These are phyloP conservation scores for Penicillium nucicola DNA, from an alignment of 495 filamentous ascomycete genomes.

Conservation along the genomic window DNA sequence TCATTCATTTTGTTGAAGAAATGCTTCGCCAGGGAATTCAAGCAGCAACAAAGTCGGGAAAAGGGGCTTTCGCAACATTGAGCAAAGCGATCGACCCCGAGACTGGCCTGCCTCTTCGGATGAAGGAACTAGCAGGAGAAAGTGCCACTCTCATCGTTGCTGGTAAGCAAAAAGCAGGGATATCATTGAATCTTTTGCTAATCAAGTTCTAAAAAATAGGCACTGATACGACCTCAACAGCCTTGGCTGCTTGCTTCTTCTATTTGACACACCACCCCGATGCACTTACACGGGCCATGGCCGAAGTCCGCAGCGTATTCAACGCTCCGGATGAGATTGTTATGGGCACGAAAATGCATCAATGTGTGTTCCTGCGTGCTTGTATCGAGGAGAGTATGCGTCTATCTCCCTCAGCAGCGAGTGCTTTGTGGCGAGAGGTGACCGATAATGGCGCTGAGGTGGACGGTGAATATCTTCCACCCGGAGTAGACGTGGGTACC, in stretches of 20 bases:
- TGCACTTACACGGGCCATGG: background rate
- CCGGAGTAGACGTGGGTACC: conserved; percentile 50
- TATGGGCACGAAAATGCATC: background rate
- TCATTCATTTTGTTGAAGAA: background rate
- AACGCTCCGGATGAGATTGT: background rate
- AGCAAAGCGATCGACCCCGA: background rate
- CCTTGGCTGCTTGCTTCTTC: conserved; percentile 61
- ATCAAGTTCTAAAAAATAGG: conserved; percentile 7
- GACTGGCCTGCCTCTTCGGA: background rate
- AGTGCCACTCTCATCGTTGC: background rate
- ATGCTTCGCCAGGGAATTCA: background rate
- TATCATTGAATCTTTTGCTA: too few relatives aligned
- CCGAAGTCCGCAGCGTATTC: background rate
- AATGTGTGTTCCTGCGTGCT: conserved; percentile 2
- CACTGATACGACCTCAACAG: conserved; percentile 63
- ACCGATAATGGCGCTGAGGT: conserved; percentile 22
- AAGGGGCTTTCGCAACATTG: background rate
- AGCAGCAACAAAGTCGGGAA: background rate
- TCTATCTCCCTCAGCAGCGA: background rate
- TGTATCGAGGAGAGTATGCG: background rate
- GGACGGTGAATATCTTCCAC: conserved; percentile 51
- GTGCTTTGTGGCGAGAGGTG: background rate
- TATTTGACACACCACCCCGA: conserved; percentile 58
- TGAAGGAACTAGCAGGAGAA: background rate
- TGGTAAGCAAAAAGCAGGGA: background rate